Base-by-base conservation (phyloP, 108 stramenopile species). In the Pseudonitzschia multistriata region DNA sequence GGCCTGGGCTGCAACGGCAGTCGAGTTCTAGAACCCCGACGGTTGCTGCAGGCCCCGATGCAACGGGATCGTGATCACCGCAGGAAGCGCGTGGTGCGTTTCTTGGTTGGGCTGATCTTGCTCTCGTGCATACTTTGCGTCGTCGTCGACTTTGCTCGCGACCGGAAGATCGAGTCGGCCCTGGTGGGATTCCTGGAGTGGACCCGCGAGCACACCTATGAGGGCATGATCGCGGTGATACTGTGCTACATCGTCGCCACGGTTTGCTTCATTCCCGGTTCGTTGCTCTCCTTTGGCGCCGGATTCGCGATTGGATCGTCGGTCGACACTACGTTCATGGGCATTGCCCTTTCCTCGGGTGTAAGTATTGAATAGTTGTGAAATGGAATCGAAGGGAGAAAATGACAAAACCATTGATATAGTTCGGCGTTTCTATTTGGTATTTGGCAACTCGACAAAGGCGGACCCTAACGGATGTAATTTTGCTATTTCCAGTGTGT, bases 231-330 rank as follows among this genome's bases (percentile, higher is more conserved):
- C 40, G 87, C 84, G 13, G 81, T 88, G 37, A 83, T 79, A n/a
- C 56, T 60, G 10, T 80, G 85, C 6, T 88, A 85, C 56, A 72
- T 73, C 13, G 22, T 83, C 22, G 87, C 87, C 1, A 88, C 87
- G 25, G 73, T 89, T 14, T 61, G 71, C 17, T 87, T 89, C 34
- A 60, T 89, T 40, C 88, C 88, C 0, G 88, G 86, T 10, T 72
- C 77, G 24, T 61, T 89, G 49, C 63, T 89, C 8, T 87, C 88
- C 2, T 64, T 89, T 28, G 88, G 88, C 5, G 72, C 80, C 63
- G 86, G 84, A 0, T 87, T 80, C 68, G 84, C 83, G 13, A 84
- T 85, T 72, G 83, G 81, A 21, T 74, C 65, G 14, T 81, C 86
- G 2, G 69, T 85, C 37, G 84, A 82, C 0, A 73, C 49, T 30